phyloP scores from a whole-genome alignment of 2,329 filamentous ascomycete species.

The Aphanoascus verrucosus region DNA sequence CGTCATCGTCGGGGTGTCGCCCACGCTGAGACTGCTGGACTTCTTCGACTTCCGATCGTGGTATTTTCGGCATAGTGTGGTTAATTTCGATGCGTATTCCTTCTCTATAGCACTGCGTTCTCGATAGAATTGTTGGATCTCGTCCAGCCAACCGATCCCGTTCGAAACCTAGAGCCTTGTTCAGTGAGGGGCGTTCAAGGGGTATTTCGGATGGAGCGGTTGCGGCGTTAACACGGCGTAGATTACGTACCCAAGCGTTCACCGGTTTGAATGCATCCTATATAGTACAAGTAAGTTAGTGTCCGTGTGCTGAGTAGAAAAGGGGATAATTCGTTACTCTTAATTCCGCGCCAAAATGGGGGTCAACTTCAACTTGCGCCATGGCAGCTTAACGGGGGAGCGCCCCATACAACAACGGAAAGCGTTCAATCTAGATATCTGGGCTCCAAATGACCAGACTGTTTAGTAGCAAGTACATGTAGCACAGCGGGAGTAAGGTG shows the following conservation, averaged over 20 bases:
- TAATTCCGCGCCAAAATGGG: slow-evolving; percentile 84
- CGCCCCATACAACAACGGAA: slow-evolving; percentile 4
- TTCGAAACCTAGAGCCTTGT: slow-evolving; percentile 51
- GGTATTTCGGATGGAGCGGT: slow-evolving; percentile 17
- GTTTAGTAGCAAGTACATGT: not conserved
- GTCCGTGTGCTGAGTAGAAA: not conserved
- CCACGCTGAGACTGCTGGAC: slow-evolving; percentile 76
- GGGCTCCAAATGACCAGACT: not conserved
- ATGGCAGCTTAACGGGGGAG: slow-evolving; percentile 37
- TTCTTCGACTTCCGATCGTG: slow-evolving; percentile 94
- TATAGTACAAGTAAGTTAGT: slow-evolving; percentile 11
- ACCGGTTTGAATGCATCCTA: slow-evolving; percentile 96
- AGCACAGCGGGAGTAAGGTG: not conserved
- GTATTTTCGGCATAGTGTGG: slow-evolving; percentile 83
- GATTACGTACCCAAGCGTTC: slow-evolving; percentile 62
- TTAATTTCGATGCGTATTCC: slow-evolving; percentile 86
- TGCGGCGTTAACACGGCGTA: not conserved
- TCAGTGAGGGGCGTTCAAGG: slow-evolving; percentile 13
- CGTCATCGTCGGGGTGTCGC: slow-evolving; percentile 84
- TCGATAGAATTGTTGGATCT: slow-evolving; percentile 94
- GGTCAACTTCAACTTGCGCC: slow-evolving; percentile 71
- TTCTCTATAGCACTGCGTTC: slow-evolving; percentile 91
- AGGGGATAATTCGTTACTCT: slow-evolving; percentile 49
- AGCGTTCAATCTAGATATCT: not conserved
- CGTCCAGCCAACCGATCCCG: slow-evolving; percentile 89